Base-by-base conservation (phyloP, 176 grass and related monocot species). In the Zoysia japonica region DNA sequence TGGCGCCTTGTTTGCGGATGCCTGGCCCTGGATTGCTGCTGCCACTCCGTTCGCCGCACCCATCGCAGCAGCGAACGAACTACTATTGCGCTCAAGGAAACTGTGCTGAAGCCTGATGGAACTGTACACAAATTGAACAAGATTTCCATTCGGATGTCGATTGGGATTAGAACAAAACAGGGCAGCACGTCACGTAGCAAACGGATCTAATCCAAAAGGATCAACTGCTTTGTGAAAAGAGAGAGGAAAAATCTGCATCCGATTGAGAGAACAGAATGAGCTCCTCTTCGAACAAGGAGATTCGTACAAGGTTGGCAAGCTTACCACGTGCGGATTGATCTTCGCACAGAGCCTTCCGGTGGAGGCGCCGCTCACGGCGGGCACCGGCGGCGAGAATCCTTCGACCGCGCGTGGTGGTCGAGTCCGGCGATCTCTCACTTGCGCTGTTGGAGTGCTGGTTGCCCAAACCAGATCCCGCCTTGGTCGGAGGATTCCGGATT, bases 1-100 rank as follows among this genome's bases (percentile, higher is more conserved):
- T 47, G 91, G 91, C 7, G 86, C 46, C 52, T 69, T 72, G 14
- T 15, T 15, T 3, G 52, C 43, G 74, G 69, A 40, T 65, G 87
- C 55, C 75, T 46, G 64, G 13, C 64, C 60, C 0, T 15, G n/a
- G 16, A 61, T 38, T 67, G 44, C 9, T 20, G 56, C 43, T n/a
- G 20, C 46, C 62, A 28, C 12, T 50, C 87, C 87, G 36, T 84
- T 87, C 13, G 73, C 5, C 49, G 12, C 56, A 36, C 81, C 70
- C 87, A 80, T 88, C 71, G 45, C 63, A 1, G 46, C 16, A 52
- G 52, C 14, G 5, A 48, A 56, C 15, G 15, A 56, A 9, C 8
- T 7, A n/a, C 53, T 7, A 11, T 59, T 72, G 5, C 51, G 28
- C 2, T 40, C 36, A 15, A 13, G 0, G 38, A n/a, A 3, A 47